phyloP scores from a whole-genome alignment of 139 green algal species.

The Nannochloris sp. region DNA sequence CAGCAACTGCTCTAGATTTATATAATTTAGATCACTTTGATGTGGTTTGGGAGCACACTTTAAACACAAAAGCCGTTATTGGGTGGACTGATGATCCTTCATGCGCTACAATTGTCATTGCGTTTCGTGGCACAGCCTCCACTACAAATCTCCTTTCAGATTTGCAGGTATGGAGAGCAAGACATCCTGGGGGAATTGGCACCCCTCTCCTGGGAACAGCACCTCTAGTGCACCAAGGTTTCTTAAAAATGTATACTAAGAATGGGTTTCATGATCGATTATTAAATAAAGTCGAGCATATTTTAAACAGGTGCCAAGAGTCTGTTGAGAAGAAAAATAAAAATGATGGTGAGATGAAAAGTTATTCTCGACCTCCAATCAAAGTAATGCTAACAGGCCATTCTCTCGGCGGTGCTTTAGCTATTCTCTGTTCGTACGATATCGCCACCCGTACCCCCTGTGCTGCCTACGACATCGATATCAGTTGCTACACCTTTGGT shows the following conservation, averaged over 20 bases:
- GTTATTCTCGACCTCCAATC: too few species aligned
- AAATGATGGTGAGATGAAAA: neutral
- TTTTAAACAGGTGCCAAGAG: constrained; percentile 13
- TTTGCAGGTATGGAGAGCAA: constrained; percentile 16
- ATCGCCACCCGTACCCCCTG: constrained; percentile 5
- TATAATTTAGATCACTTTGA: constrained; percentile 24
- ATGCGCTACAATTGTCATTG: constrained; percentile 19
- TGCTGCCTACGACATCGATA: neutral
- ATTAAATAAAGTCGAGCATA: constrained; percentile 6
- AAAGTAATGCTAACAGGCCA: constrained; percentile 17
- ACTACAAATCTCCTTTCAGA: constrained; percentile 20
- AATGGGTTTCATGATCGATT: constrained; percentile 18
- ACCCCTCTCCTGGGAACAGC: neutral
- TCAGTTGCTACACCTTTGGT: constrained; percentile 47
- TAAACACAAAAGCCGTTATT: constrained; percentile 24
- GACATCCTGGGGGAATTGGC: neutral
- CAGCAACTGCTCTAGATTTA: constrained; percentile 8
- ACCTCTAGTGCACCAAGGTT: constrained; percentile 25
- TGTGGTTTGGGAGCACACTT: constrained; percentile 29
- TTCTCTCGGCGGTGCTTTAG: constrained; percentile 41
- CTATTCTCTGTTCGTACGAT: constrained; percentile 36
- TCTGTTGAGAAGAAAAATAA: constrained; percentile 1
- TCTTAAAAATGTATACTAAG: constrained; percentile 5
- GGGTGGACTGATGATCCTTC: constrained; percentile 26
- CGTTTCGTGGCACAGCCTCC: constrained; percentile 26